Evolutionary conservation across 257 asterid species (phyloP).

Genomic region (Oldenlandia corymbosa): DNA sequence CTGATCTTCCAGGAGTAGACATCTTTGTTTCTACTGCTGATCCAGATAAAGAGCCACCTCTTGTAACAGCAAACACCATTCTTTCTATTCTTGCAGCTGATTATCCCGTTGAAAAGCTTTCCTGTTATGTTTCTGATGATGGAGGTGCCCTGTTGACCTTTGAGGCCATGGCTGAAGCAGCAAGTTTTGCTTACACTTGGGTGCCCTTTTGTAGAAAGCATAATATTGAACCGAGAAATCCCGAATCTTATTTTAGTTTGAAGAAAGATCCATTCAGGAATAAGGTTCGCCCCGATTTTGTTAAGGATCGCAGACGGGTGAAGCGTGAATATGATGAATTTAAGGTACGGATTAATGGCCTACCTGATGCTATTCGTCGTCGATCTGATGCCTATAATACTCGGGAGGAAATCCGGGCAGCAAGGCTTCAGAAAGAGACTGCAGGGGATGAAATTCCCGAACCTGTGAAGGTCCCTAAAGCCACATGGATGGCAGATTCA

Average conservation of each 20-base stretch:
- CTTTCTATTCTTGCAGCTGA: conserved; percentile 83
- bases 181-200: conserved; percentile 84
- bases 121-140: conserved; percentile 91
- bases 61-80: conserved; percentile 79
- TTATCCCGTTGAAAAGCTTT: conserved; percentile 79
- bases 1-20: conserved; percentile 85
- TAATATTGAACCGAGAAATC: conserved; percentile 73
- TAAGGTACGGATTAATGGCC: conserved; percentile 78
- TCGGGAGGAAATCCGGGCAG: conserved; percentile 77
- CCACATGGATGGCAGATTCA: conserved; percentile 97
- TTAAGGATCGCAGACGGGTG: conserved; percentile 77
- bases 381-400: conserved; percentile 89
- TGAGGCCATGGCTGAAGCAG: conserved; percentile 98
- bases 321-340: conserved; percentile 91
- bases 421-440: conserved; percentile 63
- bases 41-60: conserved; percentile 92
- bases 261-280: conserved; percentile 78
- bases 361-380: conserved; percentile 82
- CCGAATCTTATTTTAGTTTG: conserved; percentile 72
- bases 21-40: conserved; percentile 84
- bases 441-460: conserved; percentile 56
- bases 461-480: conserved; percentile 68
- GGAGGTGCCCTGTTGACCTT: conserved; percentile 86
- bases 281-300: conserved; percentile 71
- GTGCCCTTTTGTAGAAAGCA: conserved; percentile 86